Base-by-base conservation (phyloP, 495 filamentous ascomycete genomes). In the Xylaria sp. region DNA sequence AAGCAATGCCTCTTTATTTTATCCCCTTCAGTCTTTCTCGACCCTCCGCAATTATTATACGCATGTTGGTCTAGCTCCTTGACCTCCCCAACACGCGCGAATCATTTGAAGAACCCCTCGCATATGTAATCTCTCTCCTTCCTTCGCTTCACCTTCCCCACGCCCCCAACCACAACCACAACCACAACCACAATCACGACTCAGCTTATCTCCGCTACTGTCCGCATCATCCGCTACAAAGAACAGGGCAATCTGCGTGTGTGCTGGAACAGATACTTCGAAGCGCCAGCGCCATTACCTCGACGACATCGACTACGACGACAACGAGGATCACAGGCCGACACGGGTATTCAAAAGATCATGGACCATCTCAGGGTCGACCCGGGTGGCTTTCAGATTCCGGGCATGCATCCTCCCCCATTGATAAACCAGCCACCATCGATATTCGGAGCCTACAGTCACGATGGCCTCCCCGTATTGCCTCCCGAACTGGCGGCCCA, bases 401-500 rank as follows among this genome's bases (percentile, higher is more conserved):
- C 84, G 66, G 76, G 74, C 33, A 82, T 89, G 77, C 75, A 77
- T 33, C 86, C 89, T 71, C 90, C 91, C 58, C 82, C 84, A 37
- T 76, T 90, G 35, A 85, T 87, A 80, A 90, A 90, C 80, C 88
- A 85, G 69, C 90, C 93, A 66, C 88, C 90, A 40, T 90, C 90
- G 79, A 88, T 94, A 48, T 94, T 92, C 74, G 89, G 90, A 52
- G 85, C 81, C 67, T 91, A 92, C 76, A 74, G 76, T 52, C 87
- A 61, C 77, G 88, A 94, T 78, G 87, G 87, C 52, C 84, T 92
- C 55, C 85, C 90, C 19, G 84, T 85, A 11, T 65, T 91, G 29
- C 81, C 85, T 14, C 84, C 85, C 50, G 87, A 87, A 67, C 83
- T 92, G 58, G 84, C 82, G 67, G 89, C 84, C 68, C 88, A 86